Base-by-base conservation (phyloP, 768 basidiomycete genomes). In the Artomyces pyxidatus region DNA sequence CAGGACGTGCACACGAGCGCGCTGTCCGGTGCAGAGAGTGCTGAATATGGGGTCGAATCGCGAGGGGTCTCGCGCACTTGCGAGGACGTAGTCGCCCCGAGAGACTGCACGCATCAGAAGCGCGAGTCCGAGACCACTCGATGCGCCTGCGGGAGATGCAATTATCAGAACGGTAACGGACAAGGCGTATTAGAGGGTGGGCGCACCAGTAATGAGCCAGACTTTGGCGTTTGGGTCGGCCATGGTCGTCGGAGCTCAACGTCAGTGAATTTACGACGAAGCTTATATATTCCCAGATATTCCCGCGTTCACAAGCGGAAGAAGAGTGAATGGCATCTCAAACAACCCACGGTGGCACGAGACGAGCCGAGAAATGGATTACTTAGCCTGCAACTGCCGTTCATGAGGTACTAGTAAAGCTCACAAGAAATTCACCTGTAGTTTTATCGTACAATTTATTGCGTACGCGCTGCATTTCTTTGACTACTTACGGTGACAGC, bases 401-500 rank as follows among this genome's bases (percentile, higher is more conserved):
- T n/a, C n/a, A n/a, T n/a, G n/a, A n/a, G n/a, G n/a, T n/a, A n/a
- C n/a, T n/a, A n/a, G n/a, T n/a, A n/a, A n/a, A n/a, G n/a, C n/a
- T n/a, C n/a, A n/a, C n/a, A n/a, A n/a, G n/a, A n/a, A n/a, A n/a
- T n/a, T n/a, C n/a, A n/a, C n/a, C n/a, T n/a, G n/a, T n/a, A n/a
- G n/a, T n/a, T n/a, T n/a, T n/a, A n/a, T n/a, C n/a, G n/a, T n/a
- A n/a, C n/a, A n/a, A n/a, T n/a, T n/a, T n/a, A n/a, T n/a, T n/a
- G n/a, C n/a, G n/a, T n/a, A n/a, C n/a, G n/a, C n/a, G n/a, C n/a
- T n/a, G n/a, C n/a, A n/a, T n/a, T n/a, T n/a, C n/a, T n/a, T n/a
- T n/a, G n/a, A n/a, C n/a, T n/a, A n/a, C 37, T 72, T 68, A 89
- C 3, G 91, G 90, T 3, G 89, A 76, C 46, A 95, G 71, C 47